phyloP scores from a whole-genome alignment of 192 early-diverging fungal genomes.

The Dissophora ornata region DNA sequence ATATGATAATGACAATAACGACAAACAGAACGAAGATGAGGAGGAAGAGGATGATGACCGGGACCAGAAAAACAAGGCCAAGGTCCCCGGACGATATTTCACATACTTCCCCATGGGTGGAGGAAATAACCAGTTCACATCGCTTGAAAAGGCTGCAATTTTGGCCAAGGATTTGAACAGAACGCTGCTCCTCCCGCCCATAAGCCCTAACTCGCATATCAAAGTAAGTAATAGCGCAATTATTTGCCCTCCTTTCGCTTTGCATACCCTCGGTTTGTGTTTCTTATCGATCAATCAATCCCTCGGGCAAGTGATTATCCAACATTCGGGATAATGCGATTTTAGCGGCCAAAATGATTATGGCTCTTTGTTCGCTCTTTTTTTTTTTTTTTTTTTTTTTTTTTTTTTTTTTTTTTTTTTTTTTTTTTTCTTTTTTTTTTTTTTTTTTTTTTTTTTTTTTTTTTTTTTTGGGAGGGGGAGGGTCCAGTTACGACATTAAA shows the following conservation, averaged over 20 bases:
- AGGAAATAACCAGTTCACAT: constrained; percentile 43
- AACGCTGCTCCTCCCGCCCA: constrained; percentile 31
- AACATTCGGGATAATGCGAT: no score
- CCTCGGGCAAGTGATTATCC: no score
- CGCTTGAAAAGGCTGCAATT: constrained; percentile 33
- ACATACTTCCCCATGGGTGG: constrained; percentile 38
- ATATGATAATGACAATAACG: background rate
- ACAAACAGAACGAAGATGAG: background rate
- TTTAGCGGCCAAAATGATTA: no score
- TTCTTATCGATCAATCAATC: no score
- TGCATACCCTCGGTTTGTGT: no score
- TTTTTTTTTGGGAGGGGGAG: no score
- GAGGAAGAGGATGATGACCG: constrained; percentile 23
- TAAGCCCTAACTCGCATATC: constrained; percentile 39
- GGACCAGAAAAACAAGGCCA: background rate
- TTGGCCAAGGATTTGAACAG: constrained; percentile 43
- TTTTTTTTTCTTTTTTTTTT: no score
- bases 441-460: no score
- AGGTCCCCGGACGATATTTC: constrained; percentile 15
- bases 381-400: no score
- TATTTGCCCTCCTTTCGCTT: no score
- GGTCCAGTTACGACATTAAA: no score
- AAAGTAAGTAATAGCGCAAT: background rate
- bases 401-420: no score
- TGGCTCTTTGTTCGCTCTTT: background rate